These are phyloP conservation scores for Populus euphratica DNA, from an alignment of 345 rosid species.

Conservation along the genomic window DNA sequence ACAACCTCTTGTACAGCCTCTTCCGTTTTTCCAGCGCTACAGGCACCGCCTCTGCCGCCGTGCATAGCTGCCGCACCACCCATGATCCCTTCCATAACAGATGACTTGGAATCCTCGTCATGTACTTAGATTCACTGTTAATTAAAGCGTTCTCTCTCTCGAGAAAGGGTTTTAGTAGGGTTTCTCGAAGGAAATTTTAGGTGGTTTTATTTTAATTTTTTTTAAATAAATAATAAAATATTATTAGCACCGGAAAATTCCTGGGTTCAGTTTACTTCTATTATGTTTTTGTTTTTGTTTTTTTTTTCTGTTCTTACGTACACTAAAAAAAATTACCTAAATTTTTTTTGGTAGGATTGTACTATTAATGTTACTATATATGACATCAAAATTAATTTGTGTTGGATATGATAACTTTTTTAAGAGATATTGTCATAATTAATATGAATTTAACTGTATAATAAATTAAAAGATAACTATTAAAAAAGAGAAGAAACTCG, in stretches of 20 bases:
- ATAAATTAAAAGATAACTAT: no score
- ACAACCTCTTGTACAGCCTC: slow-evolving; percentile 47
- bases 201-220: no score
- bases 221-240: no score
- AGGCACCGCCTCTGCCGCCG: slow-evolving; percentile 19
- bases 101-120: slow-evolving; percentile 23
- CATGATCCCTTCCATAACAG: slow-evolving; percentile 21
- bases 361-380: no score
- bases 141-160: neutral
- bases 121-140: neutral
- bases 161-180: slow-evolving; percentile 5
- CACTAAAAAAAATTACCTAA: neutral
- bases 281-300: no score
- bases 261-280: no score
- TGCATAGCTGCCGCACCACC: slow-evolving; percentile 27
- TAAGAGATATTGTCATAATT: no score
- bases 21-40: slow-evolving; percentile 9
- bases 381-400: no score
- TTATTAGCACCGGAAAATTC: no score
- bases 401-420: accelerated
- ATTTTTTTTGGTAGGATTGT: no score
- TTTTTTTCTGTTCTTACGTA: neutral
- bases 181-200: neutral
- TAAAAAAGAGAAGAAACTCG: no score
- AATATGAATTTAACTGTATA: no score